Base-by-base conservation (phyloP, 371 early-diverging fungal species). In the Rhizopus sp. region DNA sequence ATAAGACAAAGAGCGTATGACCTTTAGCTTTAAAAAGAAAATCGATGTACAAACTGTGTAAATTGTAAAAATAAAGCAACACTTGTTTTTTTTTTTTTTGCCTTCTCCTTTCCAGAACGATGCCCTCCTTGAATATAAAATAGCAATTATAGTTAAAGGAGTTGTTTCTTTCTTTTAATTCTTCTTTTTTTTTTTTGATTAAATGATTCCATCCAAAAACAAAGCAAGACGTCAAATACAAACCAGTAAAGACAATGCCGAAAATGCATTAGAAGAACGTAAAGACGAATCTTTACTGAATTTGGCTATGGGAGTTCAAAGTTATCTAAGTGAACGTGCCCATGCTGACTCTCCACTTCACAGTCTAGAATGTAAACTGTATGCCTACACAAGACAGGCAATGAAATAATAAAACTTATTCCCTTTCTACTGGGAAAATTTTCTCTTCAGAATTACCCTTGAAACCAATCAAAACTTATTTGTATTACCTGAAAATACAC, bases 1-100 rank as follows among this genome's bases (percentile, higher is more conserved):
- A 59, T 77, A 46, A 73, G 72, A 49, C 74, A 70, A 57, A 69
- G 72, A 54, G 70, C 70, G 10, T 59, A 42, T 32, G 71, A 77
- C 47, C 64, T 76, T 38, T 52, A 52, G 30, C 9, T 45, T 38
- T 12, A 17, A 7, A 13, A 37, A 37, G 1, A 37, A 7, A 37
- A 37, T 23, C 23, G 2, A 23, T 23, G 23, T 23, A 23, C 23
- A 23, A 23, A 23, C 23, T 23, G 23, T 23, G 23, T 23, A 23
- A 23, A 23, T 23, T 23, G 23, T 23, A 23, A 23, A 23, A 23
- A 23, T 23, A 23, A 23, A 23, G 23, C 23, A 23, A 23, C 23
- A 23, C 23, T 23, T 23, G 23, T 13, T 16, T 41, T 53, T 53
- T 41, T 15, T 39, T 29, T 53, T 53, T 41, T 15, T 39, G 5